Base-by-base conservation (phyloP, 768 basidiomycete genomes). In the Plicaturopsis crispa region DNA sequence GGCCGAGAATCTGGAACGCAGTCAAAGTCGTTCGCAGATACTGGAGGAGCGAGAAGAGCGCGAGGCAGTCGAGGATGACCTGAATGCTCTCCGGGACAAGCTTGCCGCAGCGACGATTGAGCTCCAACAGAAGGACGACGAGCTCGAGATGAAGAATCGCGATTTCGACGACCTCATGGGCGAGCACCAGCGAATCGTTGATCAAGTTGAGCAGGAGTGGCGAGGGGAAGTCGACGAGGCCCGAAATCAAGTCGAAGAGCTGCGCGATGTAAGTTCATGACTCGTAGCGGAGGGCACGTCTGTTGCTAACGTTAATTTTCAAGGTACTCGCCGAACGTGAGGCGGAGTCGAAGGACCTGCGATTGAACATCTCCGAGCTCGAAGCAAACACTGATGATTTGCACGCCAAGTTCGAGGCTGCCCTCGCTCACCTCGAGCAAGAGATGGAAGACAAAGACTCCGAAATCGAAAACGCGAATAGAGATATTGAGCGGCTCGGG, bases 121-220 rank as follows among this genome's bases (percentile, higher is more conserved):
- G 58, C 61, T 90, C 19, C 83, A 88, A 57, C 80, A 87, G 57
- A 84, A 78, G 58, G 86, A 93, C 50, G 85, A 92, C 44, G 92
- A 94, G 21, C 57, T 91, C 16, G 88, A 91, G 37, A 64, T 80
- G 55, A 84, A 84, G 64, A 73, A 73, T 40, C 65, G 71, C 42
- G 87, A 90, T 55, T 76, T 92, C 32, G 80, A 84, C 3, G 85
- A 92, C 34, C 56, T 94, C 32, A 70, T 90, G 4, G 63, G 62
- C 5, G 84, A 90, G 51, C 84, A 88, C 52, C 70, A 79, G 37
- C 69, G 75, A 20, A 81, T 86, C 38, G 75, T 89, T 3, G 72
- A 73, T 14, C 70, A 73, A 2, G 80, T 90, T 5, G 86, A 89
- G 50, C 75, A 80, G 31, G 86, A 88, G 49, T 94, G 90, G 90